Evolutionary conservation across 768 basidiomycete species (phyloP).

Genomic region (Mrakia gelida): DNA sequence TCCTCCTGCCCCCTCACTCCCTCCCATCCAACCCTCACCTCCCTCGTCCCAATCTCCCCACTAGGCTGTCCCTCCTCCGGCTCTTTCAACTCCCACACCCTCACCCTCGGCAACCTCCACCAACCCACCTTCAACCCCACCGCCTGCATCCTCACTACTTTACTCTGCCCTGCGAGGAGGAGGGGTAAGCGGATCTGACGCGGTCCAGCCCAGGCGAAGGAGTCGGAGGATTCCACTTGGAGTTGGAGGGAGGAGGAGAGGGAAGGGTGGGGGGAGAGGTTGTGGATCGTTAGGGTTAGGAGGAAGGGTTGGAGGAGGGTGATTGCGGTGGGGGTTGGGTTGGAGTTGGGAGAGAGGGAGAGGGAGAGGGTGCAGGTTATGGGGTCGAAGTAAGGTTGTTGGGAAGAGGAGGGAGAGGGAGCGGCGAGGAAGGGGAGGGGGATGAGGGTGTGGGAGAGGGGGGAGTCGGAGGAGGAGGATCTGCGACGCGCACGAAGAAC

Average conservation of each 20-base stretch:
- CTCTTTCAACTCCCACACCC: conserved; percentile 32
- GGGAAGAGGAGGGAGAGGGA: not conserved
- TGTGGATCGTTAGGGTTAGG: conserved; percentile 54
- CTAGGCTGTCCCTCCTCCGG: not conserved
- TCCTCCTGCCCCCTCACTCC: not conserved
- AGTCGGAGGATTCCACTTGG: conserved; percentile 66
- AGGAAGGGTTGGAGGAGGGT: conserved; percentile 47
- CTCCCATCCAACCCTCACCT: conserved; percentile 8
- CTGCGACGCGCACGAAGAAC: not conserved
- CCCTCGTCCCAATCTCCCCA: not conserved
- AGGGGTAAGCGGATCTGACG: conserved; percentile 63
- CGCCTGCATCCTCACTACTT: not conserved
- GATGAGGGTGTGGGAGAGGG: conserved; percentile 18
- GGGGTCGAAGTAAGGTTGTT: conserved; percentile 14
- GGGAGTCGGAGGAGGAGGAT: not conserved
- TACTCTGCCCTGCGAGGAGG: conserved; percentile 59
- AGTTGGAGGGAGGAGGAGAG: conserved; percentile 67
- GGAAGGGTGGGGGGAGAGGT: conserved; percentile 55
- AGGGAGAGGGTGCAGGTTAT: conserved; percentile 48
- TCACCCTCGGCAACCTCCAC: conserved; percentile 33
- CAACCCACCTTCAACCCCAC: conserved; percentile 21
- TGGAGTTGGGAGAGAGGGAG: not conserved
- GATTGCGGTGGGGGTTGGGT: conserved; percentile 45
- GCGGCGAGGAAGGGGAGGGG: conserved; percentile 14
- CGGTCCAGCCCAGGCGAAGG: conserved; percentile 77